A percentile compares a stretch with the other conserved stretches of the same genome.
Evolutionary conservation across 208 protist genomes (phyloP).

Genomic region (Herpetomonas tarakana): DNA sequence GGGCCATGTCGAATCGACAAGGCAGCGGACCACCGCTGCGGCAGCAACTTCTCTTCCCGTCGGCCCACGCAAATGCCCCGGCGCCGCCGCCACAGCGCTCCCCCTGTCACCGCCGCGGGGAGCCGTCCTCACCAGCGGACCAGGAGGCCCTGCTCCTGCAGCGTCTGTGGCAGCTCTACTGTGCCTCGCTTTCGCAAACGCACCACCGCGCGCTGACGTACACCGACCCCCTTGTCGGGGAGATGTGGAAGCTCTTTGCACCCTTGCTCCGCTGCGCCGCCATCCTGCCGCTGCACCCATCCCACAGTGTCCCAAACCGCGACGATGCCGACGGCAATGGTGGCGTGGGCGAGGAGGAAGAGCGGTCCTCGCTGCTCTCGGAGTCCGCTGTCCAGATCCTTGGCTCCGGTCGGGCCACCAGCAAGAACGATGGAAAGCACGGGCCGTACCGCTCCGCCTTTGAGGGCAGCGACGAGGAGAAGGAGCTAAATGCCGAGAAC

Average conservation of each 20-base stretch:
- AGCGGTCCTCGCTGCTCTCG: not conserved
- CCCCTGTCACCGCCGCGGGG: too few species aligned
- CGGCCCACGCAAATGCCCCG: too few species aligned
- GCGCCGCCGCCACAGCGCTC: too few species aligned
- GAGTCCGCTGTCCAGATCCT: not conserved
- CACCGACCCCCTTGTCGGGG: constrained; percentile 55
- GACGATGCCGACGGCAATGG: not conserved
- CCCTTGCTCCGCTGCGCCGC: constrained; percentile 34
- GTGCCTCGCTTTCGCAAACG: constrained; percentile 27
- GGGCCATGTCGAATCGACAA: too few species aligned
- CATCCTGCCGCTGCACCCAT: constrained; percentile 25
- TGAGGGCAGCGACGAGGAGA: constrained; percentile 1
- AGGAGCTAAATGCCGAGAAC: not conserved
- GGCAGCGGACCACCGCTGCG: too few species aligned
- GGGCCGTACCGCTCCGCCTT: not conserved
- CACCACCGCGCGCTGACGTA: constrained; percentile 26
- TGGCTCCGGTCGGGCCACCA: not conserved
- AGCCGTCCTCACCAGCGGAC: too few species aligned
- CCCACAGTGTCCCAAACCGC: not conserved
- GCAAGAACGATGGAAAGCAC: not conserved
- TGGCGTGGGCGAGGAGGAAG: not conserved
- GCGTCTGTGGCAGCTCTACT: constrained; percentile 60
- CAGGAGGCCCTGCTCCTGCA: constrained; percentile 15
- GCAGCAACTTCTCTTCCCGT: too few species aligned
- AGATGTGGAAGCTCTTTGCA: constrained; percentile 73